Evolutionary conservation across 2,329 filamentous ascomycete species (phyloP).

Genomic region (Dactylellina drechsleri): DNA sequence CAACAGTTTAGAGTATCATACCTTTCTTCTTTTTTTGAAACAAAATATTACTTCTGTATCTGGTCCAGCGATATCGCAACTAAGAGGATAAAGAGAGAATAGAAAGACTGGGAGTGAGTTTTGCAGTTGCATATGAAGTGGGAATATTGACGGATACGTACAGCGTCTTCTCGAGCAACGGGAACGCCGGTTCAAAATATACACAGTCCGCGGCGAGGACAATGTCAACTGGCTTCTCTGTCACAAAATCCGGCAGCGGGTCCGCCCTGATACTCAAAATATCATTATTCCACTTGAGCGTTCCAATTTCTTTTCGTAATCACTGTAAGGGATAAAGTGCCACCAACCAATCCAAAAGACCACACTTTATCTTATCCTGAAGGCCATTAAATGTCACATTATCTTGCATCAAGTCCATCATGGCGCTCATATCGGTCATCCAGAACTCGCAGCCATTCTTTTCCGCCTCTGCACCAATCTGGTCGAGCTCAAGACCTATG

Average conservation of each 20-base stretch:
- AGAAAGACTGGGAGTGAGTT: not conserved
- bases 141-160: conserved; percentile 61
- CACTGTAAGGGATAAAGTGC: conserved; percentile 58
- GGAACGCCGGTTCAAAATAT: conserved; percentile 96
- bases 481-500: conserved; percentile 45
- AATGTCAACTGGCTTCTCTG: conserved; percentile 74
- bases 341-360: conserved; percentile 81
- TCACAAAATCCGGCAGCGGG: conserved; percentile 67
- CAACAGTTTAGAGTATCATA: conserved; percentile 12
- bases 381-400: conserved; percentile 87
- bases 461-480: conserved; percentile 39
- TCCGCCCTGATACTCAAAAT: conserved; percentile 67
- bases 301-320: not conserved
- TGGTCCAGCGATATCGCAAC: conserved; percentile 56
- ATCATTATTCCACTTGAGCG: not conserved
- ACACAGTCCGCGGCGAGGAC: conserved; percentile 96
- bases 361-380: conserved; percentile 70
- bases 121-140: not conserved
- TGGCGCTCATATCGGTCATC: conserved; percentile 87
- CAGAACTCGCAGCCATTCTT: conserved; percentile 68
- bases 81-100: conserved; percentile 14
- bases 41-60: conserved; percentile 78
- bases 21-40: conserved; percentile 90
- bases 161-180: conserved; percentile 82
- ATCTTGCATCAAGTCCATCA: conserved; percentile 84